These are phyloP conservation scores for Coriolopsis trogii DNA, from an alignment of 1,284 basidiomycete genomes.

Conservation along the genomic window DNA sequence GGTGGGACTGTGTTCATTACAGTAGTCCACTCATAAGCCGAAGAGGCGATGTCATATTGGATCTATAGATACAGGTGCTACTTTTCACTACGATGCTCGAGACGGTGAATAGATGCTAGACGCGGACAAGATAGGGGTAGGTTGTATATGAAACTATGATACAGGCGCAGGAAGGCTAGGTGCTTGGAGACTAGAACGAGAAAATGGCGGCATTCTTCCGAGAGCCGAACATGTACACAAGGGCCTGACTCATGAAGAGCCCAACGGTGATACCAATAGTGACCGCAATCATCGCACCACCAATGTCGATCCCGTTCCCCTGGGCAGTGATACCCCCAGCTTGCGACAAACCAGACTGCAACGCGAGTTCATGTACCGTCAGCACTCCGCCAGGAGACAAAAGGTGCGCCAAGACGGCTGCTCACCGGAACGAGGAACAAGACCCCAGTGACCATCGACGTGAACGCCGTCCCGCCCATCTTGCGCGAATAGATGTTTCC, in stretches of 20 bases:
- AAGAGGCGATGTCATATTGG: no score
- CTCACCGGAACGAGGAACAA: slow-evolving; percentile 82
- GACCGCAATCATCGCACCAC: slow-evolving; percentile 84
- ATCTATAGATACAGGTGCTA: no score
- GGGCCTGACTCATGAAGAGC: slow-evolving; percentile 84
- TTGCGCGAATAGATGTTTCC: slow-evolving; percentile 85
- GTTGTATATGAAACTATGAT: no score
- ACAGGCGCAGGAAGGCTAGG: no score
- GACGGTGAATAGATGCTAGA: no score
- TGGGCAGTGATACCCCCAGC: slow-evolving; percentile 79
- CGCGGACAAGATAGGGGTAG: no score
- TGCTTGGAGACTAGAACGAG: slow-evolving; percentile 79
- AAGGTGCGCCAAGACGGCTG: slow-evolving; percentile 14
- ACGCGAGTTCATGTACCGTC: neutral
- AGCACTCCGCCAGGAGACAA: slow-evolving; percentile 7
- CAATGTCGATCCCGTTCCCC: slow-evolving; percentile 74
- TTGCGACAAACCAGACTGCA: slow-evolving; percentile 82
- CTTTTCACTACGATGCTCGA: no score
- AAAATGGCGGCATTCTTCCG: slow-evolving; percentile 85
- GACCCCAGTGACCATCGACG: slow-evolving; percentile 87
- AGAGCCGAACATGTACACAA: slow-evolving; percentile 85
- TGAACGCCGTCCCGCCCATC: slow-evolving; percentile 90
- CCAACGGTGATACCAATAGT: slow-evolving; percentile 91
- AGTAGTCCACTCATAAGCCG: no score
- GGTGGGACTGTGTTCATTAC: no score